Conservation (phyloP, 2,329 filamentous ascomycete species). For the Phyllachora maydis region DNA sequence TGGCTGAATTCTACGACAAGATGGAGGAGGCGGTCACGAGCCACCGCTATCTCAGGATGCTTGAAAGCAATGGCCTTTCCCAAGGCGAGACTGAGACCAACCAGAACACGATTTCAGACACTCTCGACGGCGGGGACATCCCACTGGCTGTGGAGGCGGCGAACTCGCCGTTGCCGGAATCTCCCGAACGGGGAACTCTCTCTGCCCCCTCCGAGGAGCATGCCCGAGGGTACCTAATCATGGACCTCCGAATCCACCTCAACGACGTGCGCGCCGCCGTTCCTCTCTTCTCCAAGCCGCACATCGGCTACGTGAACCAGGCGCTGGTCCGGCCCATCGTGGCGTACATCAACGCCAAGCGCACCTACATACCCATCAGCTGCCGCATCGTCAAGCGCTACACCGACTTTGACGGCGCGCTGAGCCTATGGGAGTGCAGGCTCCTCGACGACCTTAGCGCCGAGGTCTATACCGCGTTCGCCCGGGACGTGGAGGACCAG, state of each 20-base stretch:
- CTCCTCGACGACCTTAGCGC: slow-evolving; percentile 84
- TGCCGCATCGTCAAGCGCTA: slow-evolving; percentile 84
- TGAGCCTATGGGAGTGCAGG: slow-evolving; percentile 86
- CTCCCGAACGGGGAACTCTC: slow-evolving; percentile 1
- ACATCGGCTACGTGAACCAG: slow-evolving; percentile 91
- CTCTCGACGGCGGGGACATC: slow-evolving; percentile 1
- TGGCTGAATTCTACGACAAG: slow-evolving; percentile 93
- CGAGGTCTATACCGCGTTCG: slow-evolving; percentile 90
- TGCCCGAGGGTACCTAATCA: slow-evolving; percentile 53
- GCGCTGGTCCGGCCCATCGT: slow-evolving; percentile 90
- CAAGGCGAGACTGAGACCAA: slow-evolving; percentile 1
- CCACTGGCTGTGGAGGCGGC: too few species aligned
- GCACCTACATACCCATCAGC: slow-evolving; percentile 86
- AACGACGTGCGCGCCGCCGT: slow-evolving; percentile 89
- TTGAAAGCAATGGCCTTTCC: slow-evolving; percentile 21
- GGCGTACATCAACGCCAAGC: slow-evolving; percentile 90
- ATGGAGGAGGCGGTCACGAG: slow-evolving; percentile 81
- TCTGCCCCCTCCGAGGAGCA: slow-evolving; percentile 1
- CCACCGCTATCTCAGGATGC: slow-evolving; percentile 42
- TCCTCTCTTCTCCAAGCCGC: slow-evolving; percentile 64
- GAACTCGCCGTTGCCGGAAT: slow-evolving; percentile 1
- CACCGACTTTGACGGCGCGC: slow-evolving; percentile 82
- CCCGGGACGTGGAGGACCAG: slow-evolving; percentile 73
- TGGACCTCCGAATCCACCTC: slow-evolving; percentile 86
- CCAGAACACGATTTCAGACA: slow-evolving; percentile 4